Percentiles rank a stretch among this genome's conserved stretches.
These are phyloP conservation scores for Saccharomyces hybrid DNA, from an alignment of 1,139 yeast genomes.

Conservation along the genomic window DNA sequence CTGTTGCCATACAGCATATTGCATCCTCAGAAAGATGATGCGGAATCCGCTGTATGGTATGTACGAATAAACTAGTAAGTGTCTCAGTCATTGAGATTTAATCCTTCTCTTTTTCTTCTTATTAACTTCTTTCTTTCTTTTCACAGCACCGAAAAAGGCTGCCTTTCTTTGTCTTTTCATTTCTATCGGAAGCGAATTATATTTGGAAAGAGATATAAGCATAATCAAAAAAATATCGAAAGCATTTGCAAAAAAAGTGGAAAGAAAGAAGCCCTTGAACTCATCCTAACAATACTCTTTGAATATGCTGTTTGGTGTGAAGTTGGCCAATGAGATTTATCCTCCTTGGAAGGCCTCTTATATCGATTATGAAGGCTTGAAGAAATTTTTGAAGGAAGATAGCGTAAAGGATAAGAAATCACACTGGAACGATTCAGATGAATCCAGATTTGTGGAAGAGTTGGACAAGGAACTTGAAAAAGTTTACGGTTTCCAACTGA, in stretches of 20 bases:
- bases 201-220: not conserved
- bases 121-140: not conserved
- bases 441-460: conserved; percentile 69
- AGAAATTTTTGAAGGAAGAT: conserved; percentile 75
- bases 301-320: conserved; percentile 76
- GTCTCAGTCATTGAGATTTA: not conserved
- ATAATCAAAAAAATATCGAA: not conserved
- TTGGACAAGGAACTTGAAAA: conserved; percentile 82
- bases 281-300: not conserved
- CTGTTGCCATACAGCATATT: not conserved
- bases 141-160: not conserved
- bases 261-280: not conserved
- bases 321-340: conserved; percentile 71
- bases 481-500: conserved; percentile 80
- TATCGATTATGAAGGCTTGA: conserved; percentile 69
- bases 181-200: not conserved
- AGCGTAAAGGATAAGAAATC: conserved; percentile 39
- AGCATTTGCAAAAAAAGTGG: not conserved
- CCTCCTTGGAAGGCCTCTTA: conserved; percentile 86
- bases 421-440: conserved; percentile 74
- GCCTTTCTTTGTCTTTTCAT: not conserved
- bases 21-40: not conserved
- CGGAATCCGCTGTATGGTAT: not conserved
- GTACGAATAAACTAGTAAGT: not conserved
- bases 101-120: not conserved